Base-by-base conservation (phyloP, 495 filamentous ascomycete genomes). In the Penicillium canescens region DNA sequence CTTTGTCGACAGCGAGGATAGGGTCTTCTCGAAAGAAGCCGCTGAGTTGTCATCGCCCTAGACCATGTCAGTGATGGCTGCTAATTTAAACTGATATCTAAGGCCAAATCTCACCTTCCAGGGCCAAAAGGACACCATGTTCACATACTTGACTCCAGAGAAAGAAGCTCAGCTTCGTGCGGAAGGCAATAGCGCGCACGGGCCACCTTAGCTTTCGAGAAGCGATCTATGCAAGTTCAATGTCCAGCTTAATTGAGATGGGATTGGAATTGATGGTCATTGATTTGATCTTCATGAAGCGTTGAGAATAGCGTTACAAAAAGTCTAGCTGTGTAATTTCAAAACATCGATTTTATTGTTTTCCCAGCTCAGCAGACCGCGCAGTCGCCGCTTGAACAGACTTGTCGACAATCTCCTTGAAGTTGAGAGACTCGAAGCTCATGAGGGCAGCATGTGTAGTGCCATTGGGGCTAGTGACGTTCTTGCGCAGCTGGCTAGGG, bases 1-100 rank as follows among this genome's bases (percentile, higher is more conserved):
- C 75, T 93, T 96, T 24, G 75, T 76, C 12, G 92, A 85, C 38
- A 98, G 82, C 10, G 83, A 80, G 13, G 89, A 87, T 38, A 98
- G 86, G 0, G 87, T 82, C 73, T 91, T 96, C 70, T 98, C 94
- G 62, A 98, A 98, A 5, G 85, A 88, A 36, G 92, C 93, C 2
- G 93, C 88, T 59, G 92, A 96, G 67, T 82, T 87, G 61, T 89
- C 84, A 54, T 91, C 82, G 71, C 87, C 84, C 90, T 95, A 61
- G 13, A 50, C 18, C 37, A 28, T 39, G 45, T 49, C 28, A 34
- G 46, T 51, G 48, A 44, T 13, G 52, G 48, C 28, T 31, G 7
- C 7, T 0, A 31, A 10, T 31, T 31, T 49, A 24, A 46, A 38
- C 24, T 24, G 13, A 57, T 12, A 26, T 7, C 18, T 45, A 3